These are phyloP conservation scores for Candida insectalens DNA, from an alignment of 805 yeast species.

Conservation along the genomic window DNA sequence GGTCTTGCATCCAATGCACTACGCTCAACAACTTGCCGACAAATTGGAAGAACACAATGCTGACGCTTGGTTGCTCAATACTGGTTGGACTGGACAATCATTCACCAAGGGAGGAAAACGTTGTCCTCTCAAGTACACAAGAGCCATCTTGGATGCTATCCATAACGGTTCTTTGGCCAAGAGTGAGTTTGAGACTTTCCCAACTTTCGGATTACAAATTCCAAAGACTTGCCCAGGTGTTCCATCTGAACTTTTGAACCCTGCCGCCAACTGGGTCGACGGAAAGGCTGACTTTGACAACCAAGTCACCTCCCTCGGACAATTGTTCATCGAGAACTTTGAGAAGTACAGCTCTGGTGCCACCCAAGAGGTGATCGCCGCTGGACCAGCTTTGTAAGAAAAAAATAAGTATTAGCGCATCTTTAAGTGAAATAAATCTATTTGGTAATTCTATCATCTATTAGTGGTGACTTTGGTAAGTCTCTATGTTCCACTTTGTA, in stretches of 20 bases:
- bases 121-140: slow-evolving; percentile 94
- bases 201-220: slow-evolving; percentile 76
- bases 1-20: slow-evolving; percentile 95
- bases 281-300: slow-evolving; percentile 40
- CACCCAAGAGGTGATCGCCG: slow-evolving; percentile 79
- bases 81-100: slow-evolving; percentile 98
- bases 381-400: slow-evolving; percentile 64
- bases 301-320: slow-evolving; percentile 61
- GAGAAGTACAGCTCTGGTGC: slow-evolving; percentile 75
- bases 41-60: slow-evolving; percentile 86
- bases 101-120: slow-evolving; percentile 92
- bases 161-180: slow-evolving; percentile 82
- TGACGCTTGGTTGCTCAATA: slow-evolving; percentile 91
- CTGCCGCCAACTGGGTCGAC: slow-evolving; percentile 69
- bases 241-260: slow-evolving; percentile 79
- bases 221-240: slow-evolving; percentile 79
- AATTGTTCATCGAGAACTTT: slow-evolving; percentile 78
- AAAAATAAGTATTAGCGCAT: background rate
- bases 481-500: background rate
- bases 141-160: slow-evolving; percentile 90
- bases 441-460: background rate
- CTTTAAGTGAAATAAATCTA: too few relatives aligned
- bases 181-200: slow-evolving; percentile 75
- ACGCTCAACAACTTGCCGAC: slow-evolving; percentile 91
- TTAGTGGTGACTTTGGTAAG: background rate